Evolutionary conservation across 1,139 yeast genomes (phyloP).

Genomic region (Geotrichum histeridarum): DNA sequence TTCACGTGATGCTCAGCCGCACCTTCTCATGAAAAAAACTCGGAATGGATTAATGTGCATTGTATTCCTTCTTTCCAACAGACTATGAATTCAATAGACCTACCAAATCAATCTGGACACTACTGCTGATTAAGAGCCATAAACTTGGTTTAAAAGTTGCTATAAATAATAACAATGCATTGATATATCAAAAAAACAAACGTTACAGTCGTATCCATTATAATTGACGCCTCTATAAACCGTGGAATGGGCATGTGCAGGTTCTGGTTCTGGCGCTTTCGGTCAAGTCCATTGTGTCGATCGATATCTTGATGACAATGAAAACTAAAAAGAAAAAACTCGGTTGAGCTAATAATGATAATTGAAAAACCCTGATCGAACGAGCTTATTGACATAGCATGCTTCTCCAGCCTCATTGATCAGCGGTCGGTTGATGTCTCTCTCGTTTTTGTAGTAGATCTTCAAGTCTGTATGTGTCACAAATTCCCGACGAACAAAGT

Average conservation of each 20-base stretch:
- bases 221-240: no score
- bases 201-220: no score
- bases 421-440: slow-evolving; percentile 69
- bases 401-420: slow-evolving; percentile 72
- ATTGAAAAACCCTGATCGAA: slow-evolving; percentile 46
- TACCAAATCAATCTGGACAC: no score
- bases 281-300: no score
- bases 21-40: no score
- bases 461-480: slow-evolving; percentile 70
- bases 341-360: background rate
- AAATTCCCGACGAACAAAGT: slow-evolving; percentile 86
- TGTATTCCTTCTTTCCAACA: no score
- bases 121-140: background rate
- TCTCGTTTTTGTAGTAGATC: slow-evolving; percentile 78
- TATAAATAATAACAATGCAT: background rate
- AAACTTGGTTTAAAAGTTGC: background rate
- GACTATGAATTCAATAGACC: no score
- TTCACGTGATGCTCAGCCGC: no score
- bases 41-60: no score
- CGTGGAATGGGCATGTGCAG: no score
- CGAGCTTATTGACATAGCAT: slow-evolving; percentile 67
- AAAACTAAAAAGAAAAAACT: background rate
- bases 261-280: no score
- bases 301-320: background rate
- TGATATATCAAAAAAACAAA: no score